Evolutionary conservation across 805 yeast genomes (phyloP).

Genomic region (Yamadazyma sp.): DNA sequence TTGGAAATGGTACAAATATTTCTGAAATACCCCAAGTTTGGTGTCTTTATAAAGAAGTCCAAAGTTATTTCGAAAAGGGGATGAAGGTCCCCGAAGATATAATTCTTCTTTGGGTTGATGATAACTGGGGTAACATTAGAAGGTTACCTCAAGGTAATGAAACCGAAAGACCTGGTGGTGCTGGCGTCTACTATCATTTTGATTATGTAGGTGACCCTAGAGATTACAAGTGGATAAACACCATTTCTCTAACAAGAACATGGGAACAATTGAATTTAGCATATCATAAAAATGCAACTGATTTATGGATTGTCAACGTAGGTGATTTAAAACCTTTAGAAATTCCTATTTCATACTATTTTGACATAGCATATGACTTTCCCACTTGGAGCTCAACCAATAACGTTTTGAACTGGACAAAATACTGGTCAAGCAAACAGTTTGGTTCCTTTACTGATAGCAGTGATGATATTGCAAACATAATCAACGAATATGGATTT

Average conservation of each 20-base stretch:
- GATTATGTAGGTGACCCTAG: slow-evolving; percentile 28
- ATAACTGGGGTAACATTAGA: slow-evolving; percentile 26
- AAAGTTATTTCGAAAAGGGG: slow-evolving; percentile 15
- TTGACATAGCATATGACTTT: slow-evolving; percentile 17
- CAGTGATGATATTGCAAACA: slow-evolving; percentile 15
- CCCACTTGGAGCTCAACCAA: slow-evolving; percentile 13
- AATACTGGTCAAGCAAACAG: slow-evolving; percentile 12
- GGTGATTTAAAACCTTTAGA: slow-evolving; percentile 25
- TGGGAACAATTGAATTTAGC: slow-evolving; percentile 26
- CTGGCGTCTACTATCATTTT: slow-evolving; percentile 25
- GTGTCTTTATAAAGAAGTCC: slow-evolving; percentile 19
- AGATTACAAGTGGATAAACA: slow-evolving; percentile 25
- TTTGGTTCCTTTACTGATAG: slow-evolving; percentile 10
- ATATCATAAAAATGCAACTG: slow-evolving; percentile 15
- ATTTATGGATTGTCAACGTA: slow-evolving; percentile 23
- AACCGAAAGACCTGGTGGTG: slow-evolving; percentile 20
- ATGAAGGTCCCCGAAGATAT: slow-evolving; percentile 19
- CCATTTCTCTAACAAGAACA: slow-evolving; percentile 18
- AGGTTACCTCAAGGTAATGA: slow-evolving; percentile 21
- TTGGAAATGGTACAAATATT: slow-evolving; percentile 11
- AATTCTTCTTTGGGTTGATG: slow-evolving; percentile 25
- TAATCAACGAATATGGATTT: slow-evolving; percentile 15
- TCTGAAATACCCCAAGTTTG: slow-evolving; percentile 17
- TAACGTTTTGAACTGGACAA: slow-evolving; percentile 10
- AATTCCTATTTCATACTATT: slow-evolving; percentile 18